Evolutionary conservation across 306 rosid species (phyloP).

Genomic region (Ochetophila trinervis): DNA sequence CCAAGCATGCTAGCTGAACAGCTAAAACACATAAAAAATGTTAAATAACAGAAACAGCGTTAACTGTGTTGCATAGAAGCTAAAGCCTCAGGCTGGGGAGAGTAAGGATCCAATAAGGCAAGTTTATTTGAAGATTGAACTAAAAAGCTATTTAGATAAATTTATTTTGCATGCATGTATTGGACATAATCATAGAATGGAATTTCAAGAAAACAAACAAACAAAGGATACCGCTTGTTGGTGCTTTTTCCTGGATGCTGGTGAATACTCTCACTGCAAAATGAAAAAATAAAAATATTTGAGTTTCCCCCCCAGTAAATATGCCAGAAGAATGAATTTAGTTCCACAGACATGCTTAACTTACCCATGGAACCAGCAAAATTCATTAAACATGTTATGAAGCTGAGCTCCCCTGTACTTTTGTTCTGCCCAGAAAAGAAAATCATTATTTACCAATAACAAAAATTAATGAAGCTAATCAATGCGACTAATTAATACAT

Average conservation of each 20-base stretch:
- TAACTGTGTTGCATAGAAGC: neutral
- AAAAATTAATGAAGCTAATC: too few relatives aligned
- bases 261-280: constrained; percentile 92
- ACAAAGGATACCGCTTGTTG: constrained; percentile 75
- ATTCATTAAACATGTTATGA: constrained; percentile 86
- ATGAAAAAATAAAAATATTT: constrained; percentile 13
- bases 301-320: constrained; percentile 6
- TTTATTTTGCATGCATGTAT: neutral
- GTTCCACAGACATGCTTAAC: constrained; percentile 28
- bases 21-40: neutral
- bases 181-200: neutral
- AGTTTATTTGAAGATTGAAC: too few relatives aligned
- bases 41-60: neutral
- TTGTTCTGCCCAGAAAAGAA: constrained; percentile 61
- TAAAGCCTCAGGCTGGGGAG: too few relatives aligned
- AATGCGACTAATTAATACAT: neutral
- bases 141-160: too few relatives aligned
- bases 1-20: neutral
- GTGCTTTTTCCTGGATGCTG: constrained; percentile 86
- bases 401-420: constrained; percentile 98
- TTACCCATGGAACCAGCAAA: constrained; percentile 88
- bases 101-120: too few relatives aligned
- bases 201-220: constrained; percentile 3
- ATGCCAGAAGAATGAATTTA: constrained; percentile 11
- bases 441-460: constrained; percentile 14